Evolutionary conservation across 169 alveolate species (phyloP), one percentile per base, ranked within the genome.

Genomic region (Plasmodium vivax): DNA sequence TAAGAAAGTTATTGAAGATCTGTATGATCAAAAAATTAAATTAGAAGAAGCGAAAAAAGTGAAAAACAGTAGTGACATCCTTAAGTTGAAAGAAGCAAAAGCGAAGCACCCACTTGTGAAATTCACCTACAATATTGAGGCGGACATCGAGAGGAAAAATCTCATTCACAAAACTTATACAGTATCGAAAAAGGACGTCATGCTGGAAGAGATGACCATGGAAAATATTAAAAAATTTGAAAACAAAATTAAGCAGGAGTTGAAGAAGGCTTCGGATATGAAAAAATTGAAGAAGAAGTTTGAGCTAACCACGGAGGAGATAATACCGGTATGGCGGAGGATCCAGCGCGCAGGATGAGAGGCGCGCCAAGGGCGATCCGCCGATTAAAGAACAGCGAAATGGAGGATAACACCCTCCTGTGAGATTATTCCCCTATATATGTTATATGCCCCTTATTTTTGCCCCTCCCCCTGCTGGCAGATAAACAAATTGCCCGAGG

Each of bases 51-150:
- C 96, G 80, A 96, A 96, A 84, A 95, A 93, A 73, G 85, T 94
- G 68, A 96, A 96, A 88, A 96, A 96, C 23, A 97, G 97, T 83
- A 97, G 96, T 36, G 96, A 96, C 47, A 58, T 96, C 2, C 84
- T 95, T 10, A 93, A 97, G 80, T 88, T 97, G 80, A 95, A 96
- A 75, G 98, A 97, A 77, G 98, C 96, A 74, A 85, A 96, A 30
- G 94, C 96, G 8, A 72, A 98, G 45, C 98, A 97, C 41, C 98
- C 98, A 4, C 95, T 96, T 23, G 85, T 97, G 58, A 97, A 97
- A 72, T 97, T 90, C 79, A 93, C 94, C 16, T 97, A 97, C 83
- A 97, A 97, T 93, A 84, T 95, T 80, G 98, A 97, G 36, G 97
- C 96, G 45, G 98, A 97, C 79, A 62, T 95, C 68, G 98, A 97